These are phyloP conservation scores for Stygiomarasmius scandens DNA, from an alignment of 1,284 basidiomycete genomes.

Conservation along the genomic window DNA sequence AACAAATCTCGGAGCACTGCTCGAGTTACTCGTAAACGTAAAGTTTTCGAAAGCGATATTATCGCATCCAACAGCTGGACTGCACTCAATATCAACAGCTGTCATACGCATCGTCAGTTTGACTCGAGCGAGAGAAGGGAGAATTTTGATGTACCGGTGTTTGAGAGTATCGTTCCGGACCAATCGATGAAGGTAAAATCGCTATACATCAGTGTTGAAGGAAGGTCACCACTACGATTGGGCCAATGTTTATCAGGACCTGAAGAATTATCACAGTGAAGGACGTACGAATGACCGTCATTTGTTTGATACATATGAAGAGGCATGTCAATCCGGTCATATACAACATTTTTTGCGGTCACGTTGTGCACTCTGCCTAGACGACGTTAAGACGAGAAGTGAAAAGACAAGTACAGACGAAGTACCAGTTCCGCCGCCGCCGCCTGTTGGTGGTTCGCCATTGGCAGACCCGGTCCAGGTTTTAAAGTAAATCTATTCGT, in stretches of 20 bases:
- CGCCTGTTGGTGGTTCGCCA: conserved; percentile 62
- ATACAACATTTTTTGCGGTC: conserved; percentile 44
- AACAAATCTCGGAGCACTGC: conserved; percentile 39
- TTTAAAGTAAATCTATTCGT: conserved; percentile 61
- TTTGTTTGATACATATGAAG: conserved; percentile 59
- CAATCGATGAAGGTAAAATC: conserved; percentile 51
- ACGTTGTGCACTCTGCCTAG: conserved; percentile 56
- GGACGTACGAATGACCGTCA: conserved; percentile 48
- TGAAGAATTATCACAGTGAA: neutral
- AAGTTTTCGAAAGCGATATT: conserved; percentile 48
- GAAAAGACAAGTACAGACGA: neutral
- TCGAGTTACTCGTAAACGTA: conserved; percentile 39
- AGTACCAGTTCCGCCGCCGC: conserved; percentile 50
- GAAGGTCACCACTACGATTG: conserved; percentile 46
- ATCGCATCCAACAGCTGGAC: conserved; percentile 50
- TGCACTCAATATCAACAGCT: conserved; percentile 63
- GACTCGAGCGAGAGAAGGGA: neutral
- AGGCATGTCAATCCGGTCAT: conserved; percentile 49
- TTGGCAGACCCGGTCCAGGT: conserved; percentile 60
- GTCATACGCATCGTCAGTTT: neutral
- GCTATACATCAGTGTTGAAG: conserved; percentile 52
- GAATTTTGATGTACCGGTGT: conserved; percentile 38
- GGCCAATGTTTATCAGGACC: neutral
- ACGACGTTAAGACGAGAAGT: neutral
- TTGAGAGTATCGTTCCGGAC: conserved; percentile 48